Conservation (phyloP, 108 stramenopile genomes). For the Cyclostephanos invisitatus region DNA sequence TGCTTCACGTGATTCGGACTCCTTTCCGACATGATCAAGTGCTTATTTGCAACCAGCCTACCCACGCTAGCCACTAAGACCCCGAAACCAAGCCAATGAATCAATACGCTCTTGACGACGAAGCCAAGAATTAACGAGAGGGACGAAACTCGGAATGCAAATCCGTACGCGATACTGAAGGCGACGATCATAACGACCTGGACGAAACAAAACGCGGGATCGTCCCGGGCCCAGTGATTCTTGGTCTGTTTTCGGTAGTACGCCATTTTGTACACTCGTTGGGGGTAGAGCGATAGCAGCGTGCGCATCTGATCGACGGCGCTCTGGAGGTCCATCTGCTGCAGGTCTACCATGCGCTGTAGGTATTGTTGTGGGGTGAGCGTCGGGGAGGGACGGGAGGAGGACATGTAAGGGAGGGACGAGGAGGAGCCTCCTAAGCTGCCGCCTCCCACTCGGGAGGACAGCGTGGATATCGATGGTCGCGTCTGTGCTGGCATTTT, state of each 20-base stretch:
- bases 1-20: slow-evolving; percentile 86
- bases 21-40: slow-evolving; percentile 61
- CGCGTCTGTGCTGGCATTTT: slow-evolving; percentile 43
- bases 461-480: slow-evolving; percentile 22
- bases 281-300: slow-evolving; percentile 64
- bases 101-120: slow-evolving; percentile 43
- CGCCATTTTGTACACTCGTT: slow-evolving; percentile 86
- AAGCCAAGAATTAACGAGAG: slow-evolving; percentile 57
- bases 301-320: slow-evolving; percentile 90
- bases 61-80: slow-evolving; percentile 67
- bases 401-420: slow-evolving; percentile 16
- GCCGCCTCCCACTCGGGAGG: slow-evolving; percentile 11
- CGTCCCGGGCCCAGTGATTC: slow-evolving; percentile 98
- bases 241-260: slow-evolving; percentile 94
- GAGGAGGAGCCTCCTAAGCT: slow-evolving; percentile 28
- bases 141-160: slow-evolving; percentile 75
- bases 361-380: slow-evolving; percentile 61
- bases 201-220: slow-evolving; percentile 95
- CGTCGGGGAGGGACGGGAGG: slow-evolving; percentile 16
- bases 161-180: slow-evolving; percentile 72
- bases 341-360: slow-evolving; percentile 64
- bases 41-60: slow-evolving; percentile 77
- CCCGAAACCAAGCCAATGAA: slow-evolving; percentile 64
- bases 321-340: slow-evolving; percentile 87
- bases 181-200: slow-evolving; percentile 83